Evolutionary conservation across 768 basidiomycete genomes (phyloP).

Genomic region (Guyanaporus albipodus): DNA sequence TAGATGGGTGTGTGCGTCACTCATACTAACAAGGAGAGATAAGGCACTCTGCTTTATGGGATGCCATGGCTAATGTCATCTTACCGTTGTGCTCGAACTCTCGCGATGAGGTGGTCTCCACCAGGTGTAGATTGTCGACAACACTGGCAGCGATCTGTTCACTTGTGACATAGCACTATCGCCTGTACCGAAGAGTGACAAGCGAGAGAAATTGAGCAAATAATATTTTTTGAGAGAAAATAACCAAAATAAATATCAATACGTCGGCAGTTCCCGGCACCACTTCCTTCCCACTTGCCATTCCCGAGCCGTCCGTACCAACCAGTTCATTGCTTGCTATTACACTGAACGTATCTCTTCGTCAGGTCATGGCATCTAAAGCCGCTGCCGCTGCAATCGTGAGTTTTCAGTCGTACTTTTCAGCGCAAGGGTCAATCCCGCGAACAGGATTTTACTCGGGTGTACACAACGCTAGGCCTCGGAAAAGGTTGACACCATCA

Average conservation of each 20-base stretch:
- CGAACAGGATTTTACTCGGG: constrained; percentile 73
- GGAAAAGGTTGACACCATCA: constrained; percentile 62
- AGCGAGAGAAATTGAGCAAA: too few relatives aligned
- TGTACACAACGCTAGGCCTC: constrained; percentile 78
- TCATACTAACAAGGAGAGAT: neutral
- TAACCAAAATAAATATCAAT: constrained; percentile 8
- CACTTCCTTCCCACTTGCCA: constrained; percentile 8
- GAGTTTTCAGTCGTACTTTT: constrained; percentile 22
- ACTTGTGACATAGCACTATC: too few relatives aligned
- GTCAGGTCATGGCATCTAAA: constrained; percentile 61
- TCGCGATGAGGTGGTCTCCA: too few relatives aligned
- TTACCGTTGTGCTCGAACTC: neutral
- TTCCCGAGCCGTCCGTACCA: constrained; percentile 18
- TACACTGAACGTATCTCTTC: neutral
- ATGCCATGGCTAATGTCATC: neutral
- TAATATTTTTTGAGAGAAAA: constrained; percentile 6
- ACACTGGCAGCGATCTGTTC: too few relatives aligned
- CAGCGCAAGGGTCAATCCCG: constrained; percentile 2
- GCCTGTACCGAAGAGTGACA: too few relatives aligned
- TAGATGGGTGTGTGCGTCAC: neutral
- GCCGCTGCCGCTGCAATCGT: constrained; percentile 65
- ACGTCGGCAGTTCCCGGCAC: constrained; percentile 29
- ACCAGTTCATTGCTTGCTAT: neutral
- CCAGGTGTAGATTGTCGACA: too few relatives aligned
- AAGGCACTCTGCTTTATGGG: neutral